phyloP scores from a whole-genome alignment of 192 early-diverging fungal genomes.

The Fimicolochytrium jonesii region DNA sequence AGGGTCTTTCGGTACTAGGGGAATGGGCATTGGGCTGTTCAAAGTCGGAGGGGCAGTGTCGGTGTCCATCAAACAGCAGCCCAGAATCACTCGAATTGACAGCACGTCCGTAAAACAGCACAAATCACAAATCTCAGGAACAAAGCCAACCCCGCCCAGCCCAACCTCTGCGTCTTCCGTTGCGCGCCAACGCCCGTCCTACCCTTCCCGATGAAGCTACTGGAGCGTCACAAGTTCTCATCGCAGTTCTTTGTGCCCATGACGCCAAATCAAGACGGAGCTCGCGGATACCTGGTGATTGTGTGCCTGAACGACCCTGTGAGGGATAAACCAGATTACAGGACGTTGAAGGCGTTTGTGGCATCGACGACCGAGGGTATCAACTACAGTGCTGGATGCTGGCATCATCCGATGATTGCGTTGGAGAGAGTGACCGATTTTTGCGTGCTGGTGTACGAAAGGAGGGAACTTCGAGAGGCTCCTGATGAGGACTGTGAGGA shows the following conservation, averaged over 20 bases:
- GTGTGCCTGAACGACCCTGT: slow-evolving; percentile 66
- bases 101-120: slow-evolving; percentile 15
- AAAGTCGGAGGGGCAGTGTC: slow-evolving; percentile 15
- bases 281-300: slow-evolving; percentile 66
- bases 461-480: slow-evolving; percentile 37
- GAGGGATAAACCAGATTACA: slow-evolving; percentile 68
- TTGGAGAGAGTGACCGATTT: slow-evolving; percentile 57
- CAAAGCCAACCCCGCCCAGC: slow-evolving; percentile 28
- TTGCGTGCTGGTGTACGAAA: slow-evolving; percentile 75
- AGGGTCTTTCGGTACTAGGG: too few species aligned
- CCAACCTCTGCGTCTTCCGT: slow-evolving; percentile 73
- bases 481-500: slow-evolving; percentile 74
- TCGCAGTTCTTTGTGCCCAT: slow-evolving; percentile 87
- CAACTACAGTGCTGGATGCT: slow-evolving; percentile 75
- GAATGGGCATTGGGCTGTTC: background rate
- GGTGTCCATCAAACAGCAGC: background rate
- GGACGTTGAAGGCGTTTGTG: slow-evolving; percentile 70
- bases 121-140: background rate
- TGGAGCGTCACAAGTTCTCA: slow-evolving; percentile 82
- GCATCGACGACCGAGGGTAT: slow-evolving; percentile 70
- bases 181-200: slow-evolving; percentile 10
- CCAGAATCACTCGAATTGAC: background rate
- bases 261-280: slow-evolving; percentile 24
- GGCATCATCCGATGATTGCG: slow-evolving; percentile 90
- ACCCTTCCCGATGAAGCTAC: slow-evolving; percentile 60